Evolutionary conservation across 768 basidiomycete genomes (phyloP).

Genomic region (Termitomyces sp.): DNA sequence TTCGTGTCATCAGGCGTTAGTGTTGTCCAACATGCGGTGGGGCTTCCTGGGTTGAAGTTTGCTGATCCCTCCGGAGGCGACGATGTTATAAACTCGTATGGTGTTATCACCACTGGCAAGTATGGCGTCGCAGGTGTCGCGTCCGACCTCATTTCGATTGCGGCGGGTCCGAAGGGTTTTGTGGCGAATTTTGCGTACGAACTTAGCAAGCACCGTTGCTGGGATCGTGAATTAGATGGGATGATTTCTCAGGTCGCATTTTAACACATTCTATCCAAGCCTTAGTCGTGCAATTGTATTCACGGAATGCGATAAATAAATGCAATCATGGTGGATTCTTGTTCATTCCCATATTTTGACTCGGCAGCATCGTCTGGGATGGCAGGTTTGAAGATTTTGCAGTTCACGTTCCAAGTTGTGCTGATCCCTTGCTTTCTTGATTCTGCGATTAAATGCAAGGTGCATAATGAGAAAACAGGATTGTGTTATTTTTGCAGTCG

Average conservation of each 20-base stretch:
- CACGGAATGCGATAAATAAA: background rate
- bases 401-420: no score
- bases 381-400: no score
- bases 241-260: slow-evolving; percentile 46
- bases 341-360: no score
- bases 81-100: slow-evolving; percentile 51
- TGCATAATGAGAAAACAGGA: no score
- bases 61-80: slow-evolving; percentile 24
- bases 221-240: slow-evolving; percentile 54
- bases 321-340: background rate
- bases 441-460: no score
- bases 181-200: slow-evolving; percentile 53
- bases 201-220: slow-evolving; percentile 64
- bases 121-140: slow-evolving; percentile 34
- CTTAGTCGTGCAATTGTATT: background rate
- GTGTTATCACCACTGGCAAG: slow-evolving; percentile 56
- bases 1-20: slow-evolving; percentile 31
- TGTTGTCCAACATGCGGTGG: slow-evolving; percentile 41
- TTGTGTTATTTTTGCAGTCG: no score
- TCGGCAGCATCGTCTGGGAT: background rate
- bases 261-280: slow-evolving; percentile 12
- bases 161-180: slow-evolving; percentile 44
- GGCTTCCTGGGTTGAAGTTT: slow-evolving; percentile 41
- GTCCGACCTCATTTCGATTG: slow-evolving; percentile 38
- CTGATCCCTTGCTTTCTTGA: no score